These are phyloP conservation scores for Phoenix dactylifera DNA, from an alignment of 176 grass and related monocot genomes.

Conservation along the genomic window DNA sequence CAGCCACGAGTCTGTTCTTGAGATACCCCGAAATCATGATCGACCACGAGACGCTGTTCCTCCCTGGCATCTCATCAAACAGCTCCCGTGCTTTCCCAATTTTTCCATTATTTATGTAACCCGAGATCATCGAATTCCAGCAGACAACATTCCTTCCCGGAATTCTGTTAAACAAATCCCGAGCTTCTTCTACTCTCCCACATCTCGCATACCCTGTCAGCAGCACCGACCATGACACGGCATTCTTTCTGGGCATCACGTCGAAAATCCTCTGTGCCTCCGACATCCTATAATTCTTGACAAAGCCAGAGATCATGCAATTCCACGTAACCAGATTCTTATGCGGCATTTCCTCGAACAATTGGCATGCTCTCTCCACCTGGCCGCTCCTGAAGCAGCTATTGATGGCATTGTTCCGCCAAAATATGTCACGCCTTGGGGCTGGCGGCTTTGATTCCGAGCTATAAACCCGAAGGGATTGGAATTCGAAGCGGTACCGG, in stretches of 20 bases:
- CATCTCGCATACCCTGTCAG: constrained; percentile 28
- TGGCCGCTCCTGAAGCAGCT: constrained; percentile 25
- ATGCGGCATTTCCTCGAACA: constrained; percentile 49
- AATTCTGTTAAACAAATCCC: constrained; percentile 44
- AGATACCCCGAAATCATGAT: constrained; percentile 48
- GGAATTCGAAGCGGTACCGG: too few species aligned
- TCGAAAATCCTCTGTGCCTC: constrained; percentile 43
- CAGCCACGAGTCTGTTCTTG: constrained; percentile 23
- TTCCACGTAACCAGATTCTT: constrained; percentile 52
- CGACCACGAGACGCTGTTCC: constrained; percentile 33
- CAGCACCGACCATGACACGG: constrained; percentile 41
- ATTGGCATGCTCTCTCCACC: constrained; percentile 23
- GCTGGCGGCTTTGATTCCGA: background rate
- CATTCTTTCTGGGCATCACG: constrained; percentile 43
- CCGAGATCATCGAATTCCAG: constrained; percentile 62
- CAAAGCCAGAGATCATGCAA: constrained; percentile 43
- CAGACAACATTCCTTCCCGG: constrained; percentile 33
- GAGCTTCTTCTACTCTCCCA: constrained; percentile 41
- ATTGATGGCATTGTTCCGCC: constrained; percentile 38
- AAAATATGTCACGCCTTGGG: constrained; percentile 21
- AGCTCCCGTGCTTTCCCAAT: constrained; percentile 27
- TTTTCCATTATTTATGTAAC: constrained; percentile 32
- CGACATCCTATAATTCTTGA: constrained; percentile 31
- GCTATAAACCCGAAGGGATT: background rate
- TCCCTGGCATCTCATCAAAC: constrained; percentile 40